phyloP scores from a whole-genome alignment of 306 rosid species.

The Cucurbita argyrosperma region DNA sequence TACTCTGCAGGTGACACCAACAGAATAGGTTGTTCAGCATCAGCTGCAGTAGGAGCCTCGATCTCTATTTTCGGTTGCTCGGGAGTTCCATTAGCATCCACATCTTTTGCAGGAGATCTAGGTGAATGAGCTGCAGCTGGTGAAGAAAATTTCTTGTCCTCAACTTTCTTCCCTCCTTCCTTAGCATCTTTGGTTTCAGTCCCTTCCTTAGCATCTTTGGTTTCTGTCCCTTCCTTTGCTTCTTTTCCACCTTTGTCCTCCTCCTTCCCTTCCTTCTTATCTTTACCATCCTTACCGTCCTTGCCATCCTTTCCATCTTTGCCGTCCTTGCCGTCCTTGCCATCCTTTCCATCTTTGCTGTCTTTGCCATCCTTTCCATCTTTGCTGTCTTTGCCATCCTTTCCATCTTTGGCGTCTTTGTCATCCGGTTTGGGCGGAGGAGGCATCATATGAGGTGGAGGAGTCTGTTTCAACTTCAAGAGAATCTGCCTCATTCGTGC shows the following conservation, averaged over 20 bases:
- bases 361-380: constrained; percentile 28
- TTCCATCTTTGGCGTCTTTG: constrained; percentile 32
- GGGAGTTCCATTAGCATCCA: constrained; percentile 17
- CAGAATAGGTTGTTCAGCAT: constrained; percentile 20
- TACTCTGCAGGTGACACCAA: constrained; percentile 28
- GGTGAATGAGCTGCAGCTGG: constrained; percentile 26
- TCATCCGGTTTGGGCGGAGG: constrained; percentile 47
- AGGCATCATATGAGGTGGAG: constrained; percentile 83
- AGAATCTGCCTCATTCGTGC: constrained; percentile 78
- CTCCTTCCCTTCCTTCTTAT: constrained; percentile 4
- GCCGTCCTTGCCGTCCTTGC: not conserved
- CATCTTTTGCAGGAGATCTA: constrained; percentile 27
- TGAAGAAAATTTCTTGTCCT: constrained; percentile 24
- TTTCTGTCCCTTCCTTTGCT: constrained; percentile 8
- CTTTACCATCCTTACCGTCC: constrained; percentile 25
- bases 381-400: constrained; percentile 31
- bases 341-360: constrained; percentile 17
- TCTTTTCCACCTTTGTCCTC: constrained; percentile 9
- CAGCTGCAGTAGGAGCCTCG: constrained; percentile 17
- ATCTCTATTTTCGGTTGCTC: constrained; percentile 19
- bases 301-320: constrained; percentile 8
- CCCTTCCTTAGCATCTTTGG: constrained; percentile 19
- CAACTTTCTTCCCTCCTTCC: constrained; percentile 7
- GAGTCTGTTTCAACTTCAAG: constrained; percentile 64
- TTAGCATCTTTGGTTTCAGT: constrained; percentile 17